Conservation (phyloP, 495 filamentous ascomycete genomes). For the Neurospora sp. region DNA sequence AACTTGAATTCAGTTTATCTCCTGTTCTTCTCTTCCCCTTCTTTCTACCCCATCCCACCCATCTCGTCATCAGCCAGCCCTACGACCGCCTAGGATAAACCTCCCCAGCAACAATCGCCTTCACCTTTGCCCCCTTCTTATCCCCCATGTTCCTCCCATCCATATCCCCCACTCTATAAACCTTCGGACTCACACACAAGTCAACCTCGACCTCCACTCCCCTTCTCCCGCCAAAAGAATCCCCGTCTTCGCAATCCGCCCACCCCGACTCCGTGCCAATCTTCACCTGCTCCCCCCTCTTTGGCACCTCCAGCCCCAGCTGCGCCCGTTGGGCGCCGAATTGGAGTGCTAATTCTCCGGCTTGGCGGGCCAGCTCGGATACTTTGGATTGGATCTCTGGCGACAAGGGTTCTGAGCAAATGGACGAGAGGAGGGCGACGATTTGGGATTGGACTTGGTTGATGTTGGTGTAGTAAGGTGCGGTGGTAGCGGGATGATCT, state of each 20-base stretch:
- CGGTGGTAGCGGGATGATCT: neutral
- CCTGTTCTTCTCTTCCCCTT: neutral
- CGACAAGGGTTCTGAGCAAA: neutral
- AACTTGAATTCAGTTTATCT: neutral
- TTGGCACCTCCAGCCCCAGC: slow-evolving; percentile 7
- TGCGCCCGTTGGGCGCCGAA: slow-evolving; percentile 16
- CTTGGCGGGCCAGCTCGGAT: slow-evolving; percentile 4
- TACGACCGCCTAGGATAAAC: slow-evolving; percentile 11
- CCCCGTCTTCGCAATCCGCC: slow-evolving; percentile 16
- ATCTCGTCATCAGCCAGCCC: neutral
- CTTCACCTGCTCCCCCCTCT: slow-evolving; percentile 5
- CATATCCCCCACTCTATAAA: slow-evolving; percentile 11
- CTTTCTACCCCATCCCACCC: neutral
- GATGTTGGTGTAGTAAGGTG: slow-evolving; percentile 1
- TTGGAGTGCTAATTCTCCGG: slow-evolving; percentile 15
- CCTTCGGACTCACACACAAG: slow-evolving; percentile 10
- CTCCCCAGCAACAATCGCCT: slow-evolving; percentile 13
- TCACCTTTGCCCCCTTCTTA: neutral
- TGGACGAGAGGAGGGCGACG: neutral
- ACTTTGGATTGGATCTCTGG: slow-evolving; percentile 9
- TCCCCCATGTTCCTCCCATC: slow-evolving; percentile 12
- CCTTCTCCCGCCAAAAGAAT: neutral
- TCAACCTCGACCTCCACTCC: slow-evolving; percentile 11
- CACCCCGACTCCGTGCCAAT: slow-evolving; percentile 12
- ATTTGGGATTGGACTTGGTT: slow-evolving; percentile 3